These are phyloP conservation scores for Elymus sibiricus DNA, from an alignment of 176 grass and related monocot species.

Conservation along the genomic window DNA sequence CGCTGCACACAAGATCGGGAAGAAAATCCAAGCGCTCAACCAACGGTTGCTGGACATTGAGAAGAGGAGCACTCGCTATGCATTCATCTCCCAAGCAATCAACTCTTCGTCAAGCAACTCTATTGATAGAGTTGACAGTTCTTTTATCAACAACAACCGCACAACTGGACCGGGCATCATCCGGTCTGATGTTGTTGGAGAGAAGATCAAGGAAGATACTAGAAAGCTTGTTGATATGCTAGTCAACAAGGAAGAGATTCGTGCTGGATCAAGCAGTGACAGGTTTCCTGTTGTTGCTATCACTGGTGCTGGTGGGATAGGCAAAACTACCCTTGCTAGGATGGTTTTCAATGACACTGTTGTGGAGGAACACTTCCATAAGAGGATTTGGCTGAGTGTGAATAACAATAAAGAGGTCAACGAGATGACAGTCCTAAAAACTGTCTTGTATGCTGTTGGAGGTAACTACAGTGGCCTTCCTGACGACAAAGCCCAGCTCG, in stretches of 20 bases:
- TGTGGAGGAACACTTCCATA: not conserved
- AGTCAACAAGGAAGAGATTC: not conserved
- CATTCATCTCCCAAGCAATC: not conserved
- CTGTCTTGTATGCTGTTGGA: too few species aligned
- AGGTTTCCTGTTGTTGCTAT: not conserved
- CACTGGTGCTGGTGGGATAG: not conserved
- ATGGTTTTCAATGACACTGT: not conserved
- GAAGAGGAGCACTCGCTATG: not conserved
- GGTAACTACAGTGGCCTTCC: too few species aligned
- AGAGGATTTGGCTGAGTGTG: not conserved
- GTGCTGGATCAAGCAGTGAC: too few species aligned
- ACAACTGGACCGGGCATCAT: not conserved
- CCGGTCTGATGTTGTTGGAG: not conserved
- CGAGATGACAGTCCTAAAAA: too few species aligned
- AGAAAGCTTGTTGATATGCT: slow-evolving; percentile 5
- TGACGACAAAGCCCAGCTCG: not conserved
- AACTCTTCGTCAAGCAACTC: not conserved
- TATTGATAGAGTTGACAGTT: too few species aligned
- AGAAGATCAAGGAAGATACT: slow-evolving; percentile 2
- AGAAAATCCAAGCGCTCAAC: slow-evolving; percentile 19
- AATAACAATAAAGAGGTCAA: too few species aligned
- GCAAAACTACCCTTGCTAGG: slow-evolving; percentile 30
- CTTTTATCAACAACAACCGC: too few species aligned
- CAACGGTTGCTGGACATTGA: not conserved
- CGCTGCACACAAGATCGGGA: not conserved